Percentiles rank a stretch among this genome's conserved stretches.
Conservation (phyloP, 192 early-diverging fungal species). For the Coemansia sp. region DNA sequence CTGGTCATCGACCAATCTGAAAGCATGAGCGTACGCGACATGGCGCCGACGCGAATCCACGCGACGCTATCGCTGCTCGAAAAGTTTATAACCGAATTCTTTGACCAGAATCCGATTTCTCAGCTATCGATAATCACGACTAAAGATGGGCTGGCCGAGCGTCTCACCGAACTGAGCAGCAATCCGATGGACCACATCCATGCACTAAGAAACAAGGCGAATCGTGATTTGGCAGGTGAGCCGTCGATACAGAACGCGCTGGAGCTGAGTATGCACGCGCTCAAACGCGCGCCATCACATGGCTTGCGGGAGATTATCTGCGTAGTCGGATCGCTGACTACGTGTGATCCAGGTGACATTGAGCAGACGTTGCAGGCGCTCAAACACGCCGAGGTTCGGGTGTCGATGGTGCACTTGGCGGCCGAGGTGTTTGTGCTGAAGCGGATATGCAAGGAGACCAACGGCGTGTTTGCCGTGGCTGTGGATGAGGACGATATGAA, state of each 20-base stretch:
- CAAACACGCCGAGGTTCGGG: conserved; percentile 69
- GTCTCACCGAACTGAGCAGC: conserved; percentile 81
- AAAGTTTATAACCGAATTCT: conserved; percentile 82
- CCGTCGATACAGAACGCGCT: conserved; percentile 92
- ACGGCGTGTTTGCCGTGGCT: conserved; percentile 80
- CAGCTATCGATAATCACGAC: conserved; percentile 83
- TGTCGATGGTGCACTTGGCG: conserved; percentile 83
- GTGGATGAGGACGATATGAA: conserved; percentile 80
- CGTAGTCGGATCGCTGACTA: conserved; percentile 85
- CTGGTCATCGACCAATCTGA: conserved; percentile 81
- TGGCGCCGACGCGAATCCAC: conserved; percentile 79
- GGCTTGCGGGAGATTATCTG: conserved; percentile 84
- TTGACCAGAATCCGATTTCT: conserved; percentile 94
- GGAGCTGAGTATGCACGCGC: conserved; percentile 72
- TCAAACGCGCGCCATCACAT: conserved; percentile 85
- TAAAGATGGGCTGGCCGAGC: conserved; percentile 83
- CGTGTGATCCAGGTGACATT: conserved; percentile 94
- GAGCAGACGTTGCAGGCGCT: conserved; percentile 73
- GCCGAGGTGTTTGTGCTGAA: conserved; percentile 88
- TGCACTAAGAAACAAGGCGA: conserved; percentile 63
- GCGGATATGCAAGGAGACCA: conserved; percentile 69
- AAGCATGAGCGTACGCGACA: conserved; percentile 82
- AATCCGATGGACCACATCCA: conserved; percentile 80
- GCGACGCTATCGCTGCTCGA: conserved; percentile 63
- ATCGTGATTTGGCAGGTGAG: conserved; percentile 75